phyloP scores from a whole-genome alignment of 1,139 yeast genomes.

The Casaregolazyma lundiana region DNA sequence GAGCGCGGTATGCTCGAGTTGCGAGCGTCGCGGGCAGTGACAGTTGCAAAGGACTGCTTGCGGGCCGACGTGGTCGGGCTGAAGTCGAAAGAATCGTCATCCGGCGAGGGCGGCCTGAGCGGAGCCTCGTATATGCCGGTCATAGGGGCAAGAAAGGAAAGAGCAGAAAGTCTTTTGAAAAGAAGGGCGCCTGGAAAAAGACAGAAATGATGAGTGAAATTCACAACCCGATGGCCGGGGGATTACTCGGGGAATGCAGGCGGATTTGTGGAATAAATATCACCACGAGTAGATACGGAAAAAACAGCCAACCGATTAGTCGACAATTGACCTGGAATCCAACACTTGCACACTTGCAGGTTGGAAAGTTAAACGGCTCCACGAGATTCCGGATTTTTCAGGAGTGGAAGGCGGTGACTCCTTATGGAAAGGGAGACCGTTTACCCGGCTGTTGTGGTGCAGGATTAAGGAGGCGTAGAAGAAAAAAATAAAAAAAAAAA shows the following conservation, averaged over 20 bases:
- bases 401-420: neutral
- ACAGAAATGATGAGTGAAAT: too few species aligned
- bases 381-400: neutral
- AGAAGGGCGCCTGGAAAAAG: too few species aligned
- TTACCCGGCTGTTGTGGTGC: slow-evolving; percentile 2
- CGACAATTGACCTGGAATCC: neutral
- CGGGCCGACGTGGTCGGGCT: slow-evolving; percentile 33
- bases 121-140: neutral
- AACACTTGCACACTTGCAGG: neutral
- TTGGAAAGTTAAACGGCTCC: neutral
- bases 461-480: neutral
- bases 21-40: too few species aligned
- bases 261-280: too few species aligned
- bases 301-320: neutral
- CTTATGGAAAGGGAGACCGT: neutral
- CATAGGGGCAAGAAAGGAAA: neutral
- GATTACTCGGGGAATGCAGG: too few species aligned
- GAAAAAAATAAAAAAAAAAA: neutral
- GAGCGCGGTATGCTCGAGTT: slow-evolving; percentile 2
- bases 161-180: neutral
- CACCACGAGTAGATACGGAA: too few species aligned
- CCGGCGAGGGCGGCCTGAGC: slow-evolving; percentile 17
- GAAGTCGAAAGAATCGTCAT: slow-evolving; percentile 31
- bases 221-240: neutral
- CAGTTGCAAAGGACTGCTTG: slow-evolving; percentile 70